Evolutionary conservation across 345 rosid genomes (phyloP), one percentile per base, ranked within the genome.

Genomic region (Hibiscus trionum): DNA sequence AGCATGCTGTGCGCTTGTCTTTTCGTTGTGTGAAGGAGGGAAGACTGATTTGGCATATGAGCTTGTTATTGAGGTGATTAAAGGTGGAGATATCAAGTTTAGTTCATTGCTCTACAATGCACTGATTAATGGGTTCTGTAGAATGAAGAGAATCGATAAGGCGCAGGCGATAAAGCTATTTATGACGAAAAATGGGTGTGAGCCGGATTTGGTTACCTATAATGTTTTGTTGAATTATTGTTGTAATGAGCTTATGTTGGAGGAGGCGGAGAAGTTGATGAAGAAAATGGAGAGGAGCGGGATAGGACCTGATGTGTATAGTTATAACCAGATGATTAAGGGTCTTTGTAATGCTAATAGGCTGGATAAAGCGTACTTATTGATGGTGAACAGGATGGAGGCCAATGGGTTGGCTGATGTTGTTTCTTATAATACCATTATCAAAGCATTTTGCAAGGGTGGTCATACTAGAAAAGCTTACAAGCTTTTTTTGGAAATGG

Each of bases 1-100:
- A 68, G 93, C 86, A 0, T 86, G 93, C 76, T 83, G 77, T 0
- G 88, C 88, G 0, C 87, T 90, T 35, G 98, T 86, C 63, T 80
- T 86, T 37, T 96, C 90, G 26, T 78, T 95, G 76, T 89, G 96
- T 71, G 55, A 68, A 19, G 91, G 84, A 19, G 86, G 97, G 73
- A 91, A 86, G 77, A 91, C 91, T 78, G 97, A 93, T 62, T 78
- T 90, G 80, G 99, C 97, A 11, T 93, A 95, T 86, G 97, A 90
- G 65, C 84, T 88, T 81, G 79, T 88, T 68, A 76, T 89, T 24
- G 96, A 82, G 74, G 84, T 82, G 31, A 87, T 92, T 78, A 89
- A 82, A 79, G 74, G 83, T 73, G 80, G 77, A n/a, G 78, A 77
- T 74, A 76, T 84, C 44, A 81, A 89, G 86, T 79, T 88, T 59